These are phyloP conservation scores for Ceratocystis colombiana DNA, from an alignment of 2,329 filamentous ascomycete species.

Conservation along the genomic window DNA sequence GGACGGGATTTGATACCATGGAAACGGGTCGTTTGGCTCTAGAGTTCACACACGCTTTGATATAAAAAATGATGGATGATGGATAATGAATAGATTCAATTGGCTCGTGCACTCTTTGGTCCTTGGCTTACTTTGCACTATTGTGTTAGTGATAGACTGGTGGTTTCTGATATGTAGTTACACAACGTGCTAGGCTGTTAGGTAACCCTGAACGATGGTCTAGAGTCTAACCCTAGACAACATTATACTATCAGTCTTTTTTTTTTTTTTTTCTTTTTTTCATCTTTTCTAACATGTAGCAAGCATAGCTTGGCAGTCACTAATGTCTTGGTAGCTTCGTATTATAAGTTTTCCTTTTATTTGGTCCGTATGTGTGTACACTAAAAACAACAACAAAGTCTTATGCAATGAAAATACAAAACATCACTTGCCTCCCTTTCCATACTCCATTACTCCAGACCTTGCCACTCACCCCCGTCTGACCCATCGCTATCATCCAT, in stretches of 20 bases:
- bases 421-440: neutral
- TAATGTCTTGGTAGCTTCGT: neutral
- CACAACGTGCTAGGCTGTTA: too few relatives aligned
- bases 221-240: too few relatives aligned
- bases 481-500: conserved; percentile 33
- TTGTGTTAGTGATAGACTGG: neutral
- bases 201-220: too few relatives aligned
- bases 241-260: too few relatives aligned
- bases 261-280: too few relatives aligned
- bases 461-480: conserved; percentile 29
- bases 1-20: conserved; percentile 24
- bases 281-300: too few relatives aligned
- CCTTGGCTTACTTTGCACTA: neutral
- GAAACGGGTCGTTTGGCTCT: conserved; percentile 20
- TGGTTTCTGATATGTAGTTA: neutral
- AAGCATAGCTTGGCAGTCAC: neutral
- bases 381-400: conserved; percentile 22
- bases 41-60: conserved; percentile 24
- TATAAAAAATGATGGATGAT: conserved; percentile 20
- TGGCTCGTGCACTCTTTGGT: conserved; percentile 18
- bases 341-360: conserved; percentile 11
- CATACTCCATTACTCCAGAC: conserved; percentile 23
- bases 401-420: conserved; percentile 18
- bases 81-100: conserved; percentile 25
- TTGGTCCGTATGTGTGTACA: conserved; percentile 25